Percentiles rank a stretch among this genome's conserved stretches.
These are phyloP conservation scores for Calocybe indica DNA, from an alignment of 768 basidiomycete genomes.

Conservation along the genomic window DNA sequence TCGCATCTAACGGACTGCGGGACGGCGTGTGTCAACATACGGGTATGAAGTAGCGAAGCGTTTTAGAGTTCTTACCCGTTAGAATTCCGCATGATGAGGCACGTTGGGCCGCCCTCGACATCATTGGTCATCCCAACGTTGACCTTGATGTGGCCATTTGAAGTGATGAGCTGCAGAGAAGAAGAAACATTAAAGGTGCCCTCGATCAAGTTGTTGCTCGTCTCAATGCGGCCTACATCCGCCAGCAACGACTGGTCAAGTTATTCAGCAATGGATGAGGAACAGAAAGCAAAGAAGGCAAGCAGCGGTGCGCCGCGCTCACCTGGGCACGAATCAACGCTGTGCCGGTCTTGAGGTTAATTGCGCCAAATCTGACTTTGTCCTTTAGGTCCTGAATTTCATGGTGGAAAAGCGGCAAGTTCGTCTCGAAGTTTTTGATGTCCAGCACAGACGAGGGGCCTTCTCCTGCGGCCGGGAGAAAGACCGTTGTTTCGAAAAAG, in stretches of 20 bases:
- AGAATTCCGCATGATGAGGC: not conserved
- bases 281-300: too few species aligned
- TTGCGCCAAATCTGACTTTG: slow-evolving; percentile 11
- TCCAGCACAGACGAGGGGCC: slow-evolving; percentile 11
- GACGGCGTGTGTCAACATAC: not conserved
- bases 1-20: not conserved
- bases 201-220: not conserved
- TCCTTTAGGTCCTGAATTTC: slow-evolving; percentile 26
- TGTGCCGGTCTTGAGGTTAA: not conserved
- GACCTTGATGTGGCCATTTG: not conserved
- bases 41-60: not conserved
- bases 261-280: too few species aligned
- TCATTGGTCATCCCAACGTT: not conserved
- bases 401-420: slow-evolving; percentile 33
- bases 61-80: not conserved
- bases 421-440: slow-evolving; percentile 36
- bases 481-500: not conserved
- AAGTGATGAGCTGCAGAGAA: not conserved
- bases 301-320: too few species aligned
- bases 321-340: too few species aligned
- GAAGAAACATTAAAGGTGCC: not conserved
- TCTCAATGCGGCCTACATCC: not conserved
- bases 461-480: not conserved
- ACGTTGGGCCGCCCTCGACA: not conserved
- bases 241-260: not conserved